Evolutionary conservation across 2,329 filamentous ascomycete genomes (phyloP).

Genomic region (Coniochaeta hoffmannii): DNA sequence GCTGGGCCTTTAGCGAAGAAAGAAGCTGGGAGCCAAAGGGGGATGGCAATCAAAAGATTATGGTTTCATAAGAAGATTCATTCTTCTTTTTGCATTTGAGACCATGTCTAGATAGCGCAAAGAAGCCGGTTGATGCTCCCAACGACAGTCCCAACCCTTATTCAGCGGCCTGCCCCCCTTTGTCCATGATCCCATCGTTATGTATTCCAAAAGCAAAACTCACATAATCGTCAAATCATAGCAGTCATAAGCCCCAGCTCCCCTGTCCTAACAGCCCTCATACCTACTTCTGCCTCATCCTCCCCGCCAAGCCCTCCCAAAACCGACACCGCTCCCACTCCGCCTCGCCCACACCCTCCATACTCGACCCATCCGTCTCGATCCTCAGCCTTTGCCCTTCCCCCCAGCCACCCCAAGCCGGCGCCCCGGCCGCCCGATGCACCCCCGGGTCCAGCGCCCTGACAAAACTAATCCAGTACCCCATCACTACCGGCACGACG

Average conservation of each 20-base stretch:
- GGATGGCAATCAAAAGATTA: too few species aligned
- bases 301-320: constrained; percentile 29
- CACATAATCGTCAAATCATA: neutral
- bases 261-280: neutral
- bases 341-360: constrained; percentile 28
- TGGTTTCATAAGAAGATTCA: too few species aligned
- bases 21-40: too few species aligned
- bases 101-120: too few species aligned
- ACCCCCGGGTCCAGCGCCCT: constrained; percentile 35
- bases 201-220: neutral
- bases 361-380: constrained; percentile 29
- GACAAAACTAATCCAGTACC: constrained; percentile 44
- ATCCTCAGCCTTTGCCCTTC: constrained; percentile 30
- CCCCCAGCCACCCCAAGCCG: constrained; percentile 33
- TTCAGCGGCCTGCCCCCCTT: too few species aligned
- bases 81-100: too few species aligned
- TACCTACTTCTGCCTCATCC: constrained; percentile 22
- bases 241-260: neutral
- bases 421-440: constrained; percentile 23
- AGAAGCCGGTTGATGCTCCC: too few species aligned
- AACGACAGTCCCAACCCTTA: neutral
- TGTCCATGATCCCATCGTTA: too few species aligned
- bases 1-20: too few species aligned
- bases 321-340: constrained; percentile 31
- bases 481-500: constrained; percentile 38